These are phyloP conservation scores for Penicillium sp. DNA, from an alignment of 2,329 filamentous ascomycete genomes.

Conservation along the genomic window DNA sequence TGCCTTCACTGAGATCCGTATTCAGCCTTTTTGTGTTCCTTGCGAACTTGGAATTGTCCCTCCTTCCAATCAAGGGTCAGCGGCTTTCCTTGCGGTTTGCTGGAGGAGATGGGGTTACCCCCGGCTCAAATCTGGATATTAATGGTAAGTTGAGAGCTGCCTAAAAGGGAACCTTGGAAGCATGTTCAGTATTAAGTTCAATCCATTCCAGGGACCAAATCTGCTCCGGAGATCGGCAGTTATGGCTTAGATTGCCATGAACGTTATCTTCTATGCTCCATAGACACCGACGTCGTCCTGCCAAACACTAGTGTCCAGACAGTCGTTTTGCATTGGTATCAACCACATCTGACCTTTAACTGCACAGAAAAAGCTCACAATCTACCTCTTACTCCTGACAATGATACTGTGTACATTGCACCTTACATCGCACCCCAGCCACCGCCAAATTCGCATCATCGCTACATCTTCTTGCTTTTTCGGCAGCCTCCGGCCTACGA, in stretches of 20 bases:
- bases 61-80: constrained; percentile 1
- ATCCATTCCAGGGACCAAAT: neutral
- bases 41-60: neutral
- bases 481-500: constrained; percentile 29
- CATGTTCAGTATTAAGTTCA: neutral
- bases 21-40: neutral
- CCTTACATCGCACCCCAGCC: constrained; percentile 37
- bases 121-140: constrained; percentile 20
- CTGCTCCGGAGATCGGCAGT: constrained; percentile 23
- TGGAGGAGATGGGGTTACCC: constrained; percentile 20
- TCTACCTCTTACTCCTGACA: neutral
- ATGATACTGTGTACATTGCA: neutral
- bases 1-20: neutral
- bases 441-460: constrained; percentile 30
- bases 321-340: constrained; percentile 34
- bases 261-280: constrained; percentile 28
- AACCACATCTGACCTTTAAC: constrained; percentile 21
- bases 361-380: constrained; percentile 1
- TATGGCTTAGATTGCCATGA: constrained; percentile 6
- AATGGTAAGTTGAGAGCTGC: constrained; percentile 1
- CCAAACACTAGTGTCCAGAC: constrained; percentile 16
- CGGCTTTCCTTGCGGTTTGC: constrained; percentile 26
- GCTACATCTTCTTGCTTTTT: constrained; percentile 39
- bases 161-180: neutral
- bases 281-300: constrained; percentile 31